Evolutionary conservation across 106 monocot genomes (phyloP), one percentile per base, ranked within the genome.

Genomic region (Vanilla planifolia): DNA sequence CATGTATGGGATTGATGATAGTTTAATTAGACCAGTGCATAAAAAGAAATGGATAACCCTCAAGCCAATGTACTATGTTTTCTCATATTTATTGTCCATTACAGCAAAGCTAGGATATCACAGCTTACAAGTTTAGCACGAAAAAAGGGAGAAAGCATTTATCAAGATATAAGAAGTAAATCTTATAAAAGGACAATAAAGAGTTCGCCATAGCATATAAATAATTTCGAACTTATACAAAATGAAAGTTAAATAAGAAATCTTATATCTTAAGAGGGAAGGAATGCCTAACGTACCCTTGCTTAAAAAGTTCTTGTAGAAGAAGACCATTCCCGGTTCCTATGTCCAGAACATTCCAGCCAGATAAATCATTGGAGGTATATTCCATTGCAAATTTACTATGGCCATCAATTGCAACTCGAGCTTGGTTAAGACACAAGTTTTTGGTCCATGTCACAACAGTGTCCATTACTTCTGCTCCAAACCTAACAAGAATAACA

Each of bases 321-420:
- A 98, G 79, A 16, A 91, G 67, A 56, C 96, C 96, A 67, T 98
- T 98, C 39, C 96, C 96, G 67, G 96, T 98, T 66, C 96, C 96
- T 75, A 98, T 34, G 35, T 98, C 96, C 40, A 98, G 82, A 43
- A 98, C 91, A 45, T 66, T 72, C 81, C 91, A 91, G 24, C 65
- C 57, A 32, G 83, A 84, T 46, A 84, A 67, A 51, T 72, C 60
- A 15, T 77, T 65, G 30, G 35, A 19, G 25, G 25, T 28, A 2
- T 80, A 50, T 52, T 44, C 67, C 48, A 59, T 71, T 55, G 74
- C 80, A 74, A 50, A 71, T 73, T 76, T 72, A 43, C 32, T 44
- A 62, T 60, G 65, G 21, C 16, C 55, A 37, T 53, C 64, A 53
- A 65, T 13, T 56, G 33, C 55, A 75, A 50, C 55, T 34, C 4